A percentile compares a stretch with the other conserved stretches of the same genome.
These are phyloP conservation scores for Nyssa sinensis DNA, from an alignment of 148 eudicot species.

Conservation along the genomic window DNA sequence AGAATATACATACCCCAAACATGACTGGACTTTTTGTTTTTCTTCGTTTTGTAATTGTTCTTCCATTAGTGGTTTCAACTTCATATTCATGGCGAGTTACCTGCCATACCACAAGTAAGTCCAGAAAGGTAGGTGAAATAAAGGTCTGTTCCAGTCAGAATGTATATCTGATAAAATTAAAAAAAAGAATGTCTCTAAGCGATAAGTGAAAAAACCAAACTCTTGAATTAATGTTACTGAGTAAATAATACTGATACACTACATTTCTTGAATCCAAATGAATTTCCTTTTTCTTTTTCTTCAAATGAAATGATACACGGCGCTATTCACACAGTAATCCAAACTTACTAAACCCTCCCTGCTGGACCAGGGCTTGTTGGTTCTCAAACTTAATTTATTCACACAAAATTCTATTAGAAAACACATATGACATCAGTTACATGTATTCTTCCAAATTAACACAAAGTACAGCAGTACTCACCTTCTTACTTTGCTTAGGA, in stretches of 20 bases:
- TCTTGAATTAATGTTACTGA: neutral
- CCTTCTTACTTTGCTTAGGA: slow-evolving; percentile 90
- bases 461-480: slow-evolving; percentile 24
- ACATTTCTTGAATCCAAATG: neutral
- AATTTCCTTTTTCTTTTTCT: neutral
- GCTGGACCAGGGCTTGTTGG: neutral
- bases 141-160: slow-evolving; percentile 9
- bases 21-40: slow-evolving; percentile 91
- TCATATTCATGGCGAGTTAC: slow-evolving; percentile 93
- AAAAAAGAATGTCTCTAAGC: no score
- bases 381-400: slow-evolving; percentile 2
- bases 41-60: slow-evolving; percentile 74
- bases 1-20: slow-evolving; percentile 61
- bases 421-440: neutral
- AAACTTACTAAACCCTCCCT: neutral
- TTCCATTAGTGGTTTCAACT: slow-evolving; percentile 85
- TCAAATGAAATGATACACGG: neutral
- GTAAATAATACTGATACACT: neutral
- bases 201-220: no score
- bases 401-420: neutral
- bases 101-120: slow-evolving; percentile 36
- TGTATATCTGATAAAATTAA: neutral
- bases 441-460: neutral
- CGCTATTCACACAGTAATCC: neutral
- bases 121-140: slow-evolving; percentile 6